Evolutionary conservation across 2,329 filamentous ascomycete species (phyloP).

Genomic region (Trichoderma guizhouense): DNA sequence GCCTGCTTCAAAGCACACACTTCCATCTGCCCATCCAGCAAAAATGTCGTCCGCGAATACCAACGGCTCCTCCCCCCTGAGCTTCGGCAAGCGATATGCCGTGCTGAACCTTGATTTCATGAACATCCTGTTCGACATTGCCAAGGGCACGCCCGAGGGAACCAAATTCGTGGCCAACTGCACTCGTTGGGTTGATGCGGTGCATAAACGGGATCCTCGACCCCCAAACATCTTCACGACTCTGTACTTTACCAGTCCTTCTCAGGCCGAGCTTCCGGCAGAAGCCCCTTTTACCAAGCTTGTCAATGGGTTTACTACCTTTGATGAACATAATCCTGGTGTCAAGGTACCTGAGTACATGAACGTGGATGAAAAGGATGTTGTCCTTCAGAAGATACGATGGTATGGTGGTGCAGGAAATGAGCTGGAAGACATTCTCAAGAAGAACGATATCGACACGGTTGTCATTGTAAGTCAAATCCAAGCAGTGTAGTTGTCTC

Average conservation of each 20-base stretch:
- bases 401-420: constrained; percentile 42
- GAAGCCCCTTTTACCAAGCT: constrained; percentile 33
- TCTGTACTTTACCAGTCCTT: constrained; percentile 30
- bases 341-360: constrained; percentile 36
- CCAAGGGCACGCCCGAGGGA: constrained; percentile 34
- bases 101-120: constrained; percentile 39
- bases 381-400: constrained; percentile 40
- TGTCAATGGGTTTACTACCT: constrained; percentile 26
- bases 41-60: neutral
- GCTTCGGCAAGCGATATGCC: constrained; percentile 18
- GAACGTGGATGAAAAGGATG: constrained; percentile 30
- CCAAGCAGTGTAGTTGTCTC: neutral
- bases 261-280: constrained; percentile 34
- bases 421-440: constrained; percentile 38
- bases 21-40: neutral
- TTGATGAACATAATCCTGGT: constrained; percentile 24
- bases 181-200: constrained; percentile 38
- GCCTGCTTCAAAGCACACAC: neutral
- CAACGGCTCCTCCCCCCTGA: neutral
- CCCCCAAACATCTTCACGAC: constrained; percentile 40
- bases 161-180: constrained; percentile 16
- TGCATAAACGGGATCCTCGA: constrained; percentile 33
- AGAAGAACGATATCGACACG: constrained; percentile 38
- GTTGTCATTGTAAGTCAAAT: constrained; percentile 34
- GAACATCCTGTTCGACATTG: constrained; percentile 33